Percentiles rank a stretch among this genome's conserved stretches.
Evolutionary conservation across 495 filamentous ascomycete genomes (phyloP).

Genomic region (Penicillium verhagenii): DNA sequence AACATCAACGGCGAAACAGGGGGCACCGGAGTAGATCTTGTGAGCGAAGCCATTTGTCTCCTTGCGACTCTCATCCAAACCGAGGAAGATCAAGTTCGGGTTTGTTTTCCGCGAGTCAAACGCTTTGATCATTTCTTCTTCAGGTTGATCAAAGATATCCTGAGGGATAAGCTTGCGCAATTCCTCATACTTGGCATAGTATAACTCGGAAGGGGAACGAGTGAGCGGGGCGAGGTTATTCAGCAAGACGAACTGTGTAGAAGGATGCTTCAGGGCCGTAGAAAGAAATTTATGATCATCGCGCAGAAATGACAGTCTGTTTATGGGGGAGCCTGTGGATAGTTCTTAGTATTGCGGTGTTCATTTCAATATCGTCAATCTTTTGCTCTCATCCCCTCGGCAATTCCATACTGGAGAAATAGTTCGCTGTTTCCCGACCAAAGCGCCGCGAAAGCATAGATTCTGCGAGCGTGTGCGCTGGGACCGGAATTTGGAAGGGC

Average conservation of each 20-base stretch:
- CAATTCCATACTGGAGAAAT: constrained; percentile 71
- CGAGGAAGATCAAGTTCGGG: constrained; percentile 79
- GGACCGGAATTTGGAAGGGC: constrained; percentile 47
- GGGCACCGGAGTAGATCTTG: constrained; percentile 68
- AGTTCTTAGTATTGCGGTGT: constrained; percentile 10
- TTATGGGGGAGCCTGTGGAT: constrained; percentile 62
- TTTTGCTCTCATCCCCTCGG: background rate
- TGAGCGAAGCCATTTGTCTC: constrained; percentile 46
- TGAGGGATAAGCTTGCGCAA: constrained; percentile 67
- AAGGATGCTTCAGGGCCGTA: constrained; percentile 68
- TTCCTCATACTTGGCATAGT: constrained; percentile 61
- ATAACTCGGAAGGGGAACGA: constrained; percentile 53
- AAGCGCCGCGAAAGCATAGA: constrained; percentile 86
- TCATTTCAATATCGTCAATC: constrained; percentile 1
- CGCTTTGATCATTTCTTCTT: constrained; percentile 67
- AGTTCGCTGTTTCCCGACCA: constrained; percentile 88
- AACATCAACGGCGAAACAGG: constrained; percentile 88
- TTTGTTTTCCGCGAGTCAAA: constrained; percentile 70
- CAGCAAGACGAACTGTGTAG: constrained; percentile 71
- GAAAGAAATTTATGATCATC: constrained; percentile 76
- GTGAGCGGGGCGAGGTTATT: constrained; percentile 76
- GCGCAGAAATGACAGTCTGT: constrained; percentile 84
- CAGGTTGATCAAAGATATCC: constrained; percentile 66
- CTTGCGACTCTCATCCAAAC: constrained; percentile 69
- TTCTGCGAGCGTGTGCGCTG: constrained; percentile 64